Base-by-base conservation (phyloP, 2,329 filamentous ascomycete species). In the Capronia coronata region DNA sequence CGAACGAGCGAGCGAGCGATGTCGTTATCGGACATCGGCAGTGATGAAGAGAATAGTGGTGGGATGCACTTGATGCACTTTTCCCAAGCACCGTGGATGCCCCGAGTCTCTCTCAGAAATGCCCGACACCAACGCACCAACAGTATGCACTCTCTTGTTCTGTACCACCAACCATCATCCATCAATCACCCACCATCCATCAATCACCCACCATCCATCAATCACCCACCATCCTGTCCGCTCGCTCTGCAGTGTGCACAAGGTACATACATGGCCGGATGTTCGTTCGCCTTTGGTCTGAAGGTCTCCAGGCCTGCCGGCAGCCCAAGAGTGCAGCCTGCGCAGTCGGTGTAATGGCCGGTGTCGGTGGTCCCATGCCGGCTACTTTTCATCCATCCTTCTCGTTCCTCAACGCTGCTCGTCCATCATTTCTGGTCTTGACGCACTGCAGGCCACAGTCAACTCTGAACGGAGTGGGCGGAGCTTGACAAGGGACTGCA, bases 341-440 rank as follows among this genome's bases (percentile, higher is more conserved):
- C n/a, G n/a, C n/a, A n/a, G n/a, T n/a, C n/a, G n/a, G n/a, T n/a
- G n/a, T 32, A 59, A 56, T 62, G 18, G 61, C 68, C n/a, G 76
- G 72, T 49, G 79, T 77, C 22, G 83, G 80, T 52, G 79, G 77
- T 49, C 85, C 83, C 64, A 86, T 88, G 71, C 49, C 46, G 46
- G 46, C 21, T 18, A 10, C 35, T 30, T 25, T 27, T 27, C 25
- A 23, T 11, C 19, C 19, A 41, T 11, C 13, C 38, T 23, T 14
- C 13, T 22, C 21, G 25, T 27, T 25, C 27, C 39, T 37, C 37
- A 14, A 16, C 27, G 1, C 11, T 41, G 19, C 13, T 22, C 32
- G 38, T 10, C 19, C 22, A 14, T 22, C 30, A 32, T 34, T 30
- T 44, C 18, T 45, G 30, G 4, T 37, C 34, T 37, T 37, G 14